Percentiles rank a stretch among this genome's conserved stretches.
These are phyloP conservation scores for Beauveria sp. DNA, from an alignment of 2,329 filamentous ascomycete species.

Conservation along the genomic window DNA sequence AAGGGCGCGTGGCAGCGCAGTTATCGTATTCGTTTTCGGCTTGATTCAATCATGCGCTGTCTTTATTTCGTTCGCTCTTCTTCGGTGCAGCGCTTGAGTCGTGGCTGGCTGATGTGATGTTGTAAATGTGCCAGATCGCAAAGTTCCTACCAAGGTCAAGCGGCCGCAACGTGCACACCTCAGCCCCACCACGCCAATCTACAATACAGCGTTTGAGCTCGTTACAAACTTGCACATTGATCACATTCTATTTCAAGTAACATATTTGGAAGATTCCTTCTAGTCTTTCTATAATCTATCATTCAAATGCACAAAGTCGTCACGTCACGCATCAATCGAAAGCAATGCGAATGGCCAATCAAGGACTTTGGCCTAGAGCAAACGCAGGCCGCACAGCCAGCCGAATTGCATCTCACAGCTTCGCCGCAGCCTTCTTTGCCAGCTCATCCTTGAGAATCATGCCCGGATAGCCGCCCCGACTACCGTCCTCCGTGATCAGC, in stretches of 20 bases:
- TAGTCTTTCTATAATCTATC: not conserved
- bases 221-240: no score
- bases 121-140: not conserved
- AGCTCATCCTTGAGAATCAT: constrained; percentile 40
- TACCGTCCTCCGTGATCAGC: constrained; percentile 46
- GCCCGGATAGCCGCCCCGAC: constrained; percentile 39
- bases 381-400: not conserved
- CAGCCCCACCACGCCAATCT: not conserved
- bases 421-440: constrained; percentile 17
- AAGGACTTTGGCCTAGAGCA: no score
- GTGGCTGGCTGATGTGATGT: not conserved
- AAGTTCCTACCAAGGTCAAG: no score
- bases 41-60: not conserved
- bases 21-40: not conserved
- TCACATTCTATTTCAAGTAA: no score
- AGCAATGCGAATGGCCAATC: not conserved
- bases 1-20: not conserved
- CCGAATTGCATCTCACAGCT: constrained; percentile 2
- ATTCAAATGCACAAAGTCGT: not conserved
- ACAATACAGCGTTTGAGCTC: no score
- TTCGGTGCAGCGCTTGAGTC: not conserved
- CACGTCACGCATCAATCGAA: not conserved
- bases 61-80: not conserved
- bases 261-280: no score
- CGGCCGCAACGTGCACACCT: not conserved